phyloP scores from a whole-genome alignment of 768 basidiomycete species.

The Termitomyces sp. region DNA sequence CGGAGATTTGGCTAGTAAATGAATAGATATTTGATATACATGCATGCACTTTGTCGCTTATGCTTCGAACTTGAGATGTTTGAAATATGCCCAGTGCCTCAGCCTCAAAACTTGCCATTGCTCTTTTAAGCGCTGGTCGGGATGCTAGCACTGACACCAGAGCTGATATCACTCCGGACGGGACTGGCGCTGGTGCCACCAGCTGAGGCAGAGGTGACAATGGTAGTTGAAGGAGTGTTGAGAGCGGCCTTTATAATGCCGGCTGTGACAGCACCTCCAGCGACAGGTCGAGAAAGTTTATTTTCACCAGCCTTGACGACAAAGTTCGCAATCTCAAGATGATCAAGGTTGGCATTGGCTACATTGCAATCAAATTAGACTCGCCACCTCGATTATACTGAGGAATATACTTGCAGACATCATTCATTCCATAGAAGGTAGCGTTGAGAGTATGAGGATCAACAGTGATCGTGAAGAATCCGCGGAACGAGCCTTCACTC shows the following conservation, averaged over 20 bases:
- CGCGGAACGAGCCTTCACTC: background rate
- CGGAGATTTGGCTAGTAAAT: background rate
- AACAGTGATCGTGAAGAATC: background rate
- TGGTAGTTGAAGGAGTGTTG: background rate
- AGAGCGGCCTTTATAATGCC: constrained; percentile 4
- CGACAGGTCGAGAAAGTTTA: constrained; percentile 8
- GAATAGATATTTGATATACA: too few species aligned
- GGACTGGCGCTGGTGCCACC: background rate
- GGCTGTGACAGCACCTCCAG: constrained; percentile 7
- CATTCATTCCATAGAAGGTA: background rate
- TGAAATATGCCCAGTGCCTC: background rate
- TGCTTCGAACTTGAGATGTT: background rate
- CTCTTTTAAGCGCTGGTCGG: background rate
- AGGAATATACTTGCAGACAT: background rate
- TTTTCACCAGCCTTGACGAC: constrained; percentile 8
- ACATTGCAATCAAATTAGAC: background rate
- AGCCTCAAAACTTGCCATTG: background rate
- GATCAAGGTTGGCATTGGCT: background rate
- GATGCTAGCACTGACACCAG: background rate
- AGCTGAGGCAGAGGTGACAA: background rate
- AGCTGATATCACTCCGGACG: background rate
- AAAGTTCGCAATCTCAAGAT: constrained; percentile 5
- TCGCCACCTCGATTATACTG: too few species aligned
- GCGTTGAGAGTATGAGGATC: background rate
- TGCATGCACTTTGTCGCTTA: background rate